These are phyloP conservation scores for Candida railenensis DNA, from an alignment of 805 yeast species.

Conservation along the genomic window DNA sequence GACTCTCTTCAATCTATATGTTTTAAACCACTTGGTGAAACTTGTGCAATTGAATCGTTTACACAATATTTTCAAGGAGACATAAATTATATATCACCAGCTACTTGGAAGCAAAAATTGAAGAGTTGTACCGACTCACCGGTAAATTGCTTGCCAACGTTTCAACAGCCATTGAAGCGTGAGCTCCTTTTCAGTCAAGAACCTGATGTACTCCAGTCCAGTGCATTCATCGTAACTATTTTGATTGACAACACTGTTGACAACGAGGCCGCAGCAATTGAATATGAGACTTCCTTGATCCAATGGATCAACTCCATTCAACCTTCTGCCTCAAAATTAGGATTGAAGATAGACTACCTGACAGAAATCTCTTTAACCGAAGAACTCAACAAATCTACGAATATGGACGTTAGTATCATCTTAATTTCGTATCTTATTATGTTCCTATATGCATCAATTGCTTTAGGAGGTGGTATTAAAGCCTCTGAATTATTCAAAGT, in stretches of 20 bases:
- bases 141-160: conserved; percentile 83
- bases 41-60: conserved; percentile 83
- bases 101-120: conserved; percentile 56
- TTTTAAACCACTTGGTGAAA: conserved; percentile 75
- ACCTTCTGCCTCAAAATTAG: conserved; percentile 47
- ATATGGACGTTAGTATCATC: conserved; percentile 72
- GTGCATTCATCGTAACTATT: conserved; percentile 76
- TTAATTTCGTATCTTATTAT: conserved; percentile 74
- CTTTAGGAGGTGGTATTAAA: conserved; percentile 59
- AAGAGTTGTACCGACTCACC: conserved; percentile 72
- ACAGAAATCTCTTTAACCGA: conserved; percentile 83
- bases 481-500: conserved; percentile 1
- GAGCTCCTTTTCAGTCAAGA: conserved; percentile 58
- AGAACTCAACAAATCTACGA: conserved; percentile 79
- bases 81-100: conserved; percentile 45
- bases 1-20: conserved; percentile 65
- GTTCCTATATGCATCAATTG: conserved; percentile 85
- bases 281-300: conserved; percentile 77
- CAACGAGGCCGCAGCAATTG: conserved; percentile 40
- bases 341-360: conserved; percentile 66
- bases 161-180: conserved; percentile 84
- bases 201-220: conserved; percentile 51
- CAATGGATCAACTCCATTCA: conserved; percentile 44
- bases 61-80: conserved; percentile 84
- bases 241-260: conserved; percentile 55